Evolutionary conservation across 2,329 filamentous ascomycete species (phyloP), one percentile per base, ranked within the genome.

Genomic region (Grosmannia clavigera): DNA sequence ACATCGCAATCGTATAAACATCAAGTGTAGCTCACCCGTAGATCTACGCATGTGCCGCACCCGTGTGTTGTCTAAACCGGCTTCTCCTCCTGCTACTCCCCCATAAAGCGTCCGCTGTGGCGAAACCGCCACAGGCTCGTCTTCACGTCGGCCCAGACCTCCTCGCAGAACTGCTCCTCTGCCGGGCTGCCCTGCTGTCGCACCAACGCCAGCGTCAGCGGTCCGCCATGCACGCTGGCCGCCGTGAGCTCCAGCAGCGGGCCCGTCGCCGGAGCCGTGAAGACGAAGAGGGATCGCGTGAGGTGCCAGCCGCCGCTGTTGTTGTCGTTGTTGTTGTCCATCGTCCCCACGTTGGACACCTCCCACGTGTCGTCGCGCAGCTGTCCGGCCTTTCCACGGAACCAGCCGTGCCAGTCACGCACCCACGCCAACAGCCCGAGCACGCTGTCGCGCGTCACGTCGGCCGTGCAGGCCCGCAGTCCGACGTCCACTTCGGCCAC

Each of bases 301-400:
- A 81, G 72, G 3, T 62, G 65, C 73, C 73, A 75, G 3, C 54
- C 63, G 7, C 61, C 57, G 11, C 33, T 53, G 11, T 43, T 55
- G 0, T 22, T 22, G 22, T 22, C 22, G 22, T 22, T 22, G 22
- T 22, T 22, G 22, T 22, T 22, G 1, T 61, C 59, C n/a, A 78
- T 65, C 16, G 70, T 70, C 1, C 81, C 81, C 5, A 82, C 61
- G 65, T 83, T 84, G 62, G 77, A 81, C 5, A 83, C 65, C 62
- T 78, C 76, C 75, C 79, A 83, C 0, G 77, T 76, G 3, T 65
- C 65, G 2, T 70, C 67, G 11, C 79, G 73, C 14, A 69, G 65
- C 58, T 70, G 67, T 1, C 78, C 78, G 19, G 81, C 66, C 64
- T 75, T 76, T 1, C 67, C 65, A 4, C 65, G 62, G 64, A 76